Evolutionary conservation across 768 basidiomycete genomes (phyloP).

Genomic region (Boletus coccyginus): DNA sequence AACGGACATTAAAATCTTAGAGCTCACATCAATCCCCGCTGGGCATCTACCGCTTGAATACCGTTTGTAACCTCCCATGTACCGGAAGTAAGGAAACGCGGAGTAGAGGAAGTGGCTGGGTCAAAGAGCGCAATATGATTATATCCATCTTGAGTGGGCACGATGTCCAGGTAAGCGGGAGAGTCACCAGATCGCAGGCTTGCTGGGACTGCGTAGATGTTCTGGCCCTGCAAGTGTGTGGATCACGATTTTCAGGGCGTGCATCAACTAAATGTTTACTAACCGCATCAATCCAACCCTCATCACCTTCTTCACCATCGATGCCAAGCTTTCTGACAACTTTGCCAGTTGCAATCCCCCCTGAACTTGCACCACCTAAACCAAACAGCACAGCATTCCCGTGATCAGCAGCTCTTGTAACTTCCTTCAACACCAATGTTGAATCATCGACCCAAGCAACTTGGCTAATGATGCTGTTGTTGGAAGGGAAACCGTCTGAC

Average conservation of each 20-base stretch:
- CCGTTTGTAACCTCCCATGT: conserved; percentile 85
- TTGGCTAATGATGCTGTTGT: conserved; percentile 74
- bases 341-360: conserved; percentile 37
- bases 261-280: conserved; percentile 28
- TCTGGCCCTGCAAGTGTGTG: conserved; percentile 49
- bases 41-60: conserved; percentile 68
- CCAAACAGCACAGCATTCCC: conserved; percentile 83
- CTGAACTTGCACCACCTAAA: conserved; percentile 31
- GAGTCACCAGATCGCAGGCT: conserved; percentile 40
- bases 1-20: conserved; percentile 32
- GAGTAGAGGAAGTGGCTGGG: conserved; percentile 63
- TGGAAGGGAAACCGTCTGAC: conserved; percentile 51
- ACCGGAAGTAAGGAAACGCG: conserved; percentile 83
- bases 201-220: conserved; percentile 54
- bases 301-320: conserved; percentile 83
- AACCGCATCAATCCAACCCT: conserved; percentile 93
- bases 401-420: conserved; percentile 77
- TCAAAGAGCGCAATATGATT: conserved; percentile 93
- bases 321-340: conserved; percentile 79
- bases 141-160: conserved; percentile 78
- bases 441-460: conserved; percentile 84
- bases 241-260: conserved; percentile 9
- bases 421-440: conserved; percentile 78
- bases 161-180: conserved; percentile 85
- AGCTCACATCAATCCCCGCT: conserved; percentile 68